phyloP scores from a whole-genome alignment of 2,329 filamentous ascomycete species.

The Neurospora crassa region DNA sequence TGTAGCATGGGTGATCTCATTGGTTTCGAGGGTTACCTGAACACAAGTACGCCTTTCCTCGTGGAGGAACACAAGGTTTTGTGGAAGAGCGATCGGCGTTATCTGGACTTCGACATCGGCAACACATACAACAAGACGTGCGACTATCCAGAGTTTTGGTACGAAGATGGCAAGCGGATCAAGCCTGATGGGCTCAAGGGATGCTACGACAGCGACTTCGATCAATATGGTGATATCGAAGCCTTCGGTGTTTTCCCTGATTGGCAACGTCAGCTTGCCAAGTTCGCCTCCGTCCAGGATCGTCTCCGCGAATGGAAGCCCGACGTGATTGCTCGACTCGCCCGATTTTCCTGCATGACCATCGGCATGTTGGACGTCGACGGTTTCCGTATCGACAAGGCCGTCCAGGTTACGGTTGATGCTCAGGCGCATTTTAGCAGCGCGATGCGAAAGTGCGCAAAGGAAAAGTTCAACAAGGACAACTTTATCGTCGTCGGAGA shows the following conservation, averaged over 20 bases:
- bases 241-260: conserved; percentile 55
- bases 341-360: conserved; percentile 53
- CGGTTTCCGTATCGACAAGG: conserved; percentile 59
- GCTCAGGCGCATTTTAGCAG: conserved; percentile 48
- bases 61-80: conserved; percentile 45
- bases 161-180: conserved; percentile 36
- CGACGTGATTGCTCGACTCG: conserved; percentile 45
- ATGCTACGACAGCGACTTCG: conserved; percentile 55
- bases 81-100: conserved; percentile 45
- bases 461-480: conserved; percentile 40
- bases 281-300: conserved; percentile 59
- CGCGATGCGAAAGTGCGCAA: conserved; percentile 47
- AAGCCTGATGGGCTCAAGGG: conserved; percentile 40
- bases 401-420: conserved; percentile 53
- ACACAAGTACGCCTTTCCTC: conserved; percentile 45
- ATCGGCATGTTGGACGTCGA: conserved; percentile 56
- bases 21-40: conserved; percentile 51
- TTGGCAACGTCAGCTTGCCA: conserved; percentile 54
- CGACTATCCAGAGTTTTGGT: conserved; percentile 52
- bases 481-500: conserved; percentile 58
- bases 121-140: conserved; percentile 45
- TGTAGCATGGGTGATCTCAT: conserved; percentile 49
- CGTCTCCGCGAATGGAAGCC: conserved; percentile 55
- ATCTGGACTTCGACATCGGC: conserved; percentile 45
- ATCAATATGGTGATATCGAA: conserved; percentile 53